Evolutionary conservation across 1,284 basidiomycete species (phyloP), one percentile per base, ranked within the genome.

Genomic region (Microstroma glucosiphilum): DNA sequence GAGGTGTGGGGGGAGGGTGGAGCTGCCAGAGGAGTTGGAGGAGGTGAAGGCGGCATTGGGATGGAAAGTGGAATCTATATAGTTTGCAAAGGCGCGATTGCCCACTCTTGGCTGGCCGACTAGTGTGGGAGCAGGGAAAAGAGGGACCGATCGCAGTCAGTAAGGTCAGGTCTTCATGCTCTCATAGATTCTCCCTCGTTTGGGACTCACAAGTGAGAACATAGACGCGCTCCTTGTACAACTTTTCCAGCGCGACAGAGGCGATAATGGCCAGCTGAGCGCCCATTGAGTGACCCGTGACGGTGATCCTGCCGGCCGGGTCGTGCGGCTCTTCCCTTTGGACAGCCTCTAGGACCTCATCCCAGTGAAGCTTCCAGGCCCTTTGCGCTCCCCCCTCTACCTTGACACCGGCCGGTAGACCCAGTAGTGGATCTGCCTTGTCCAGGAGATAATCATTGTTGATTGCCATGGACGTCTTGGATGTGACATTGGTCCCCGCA

Each of bases 71-170:
- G 51, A 25, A 51, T 66, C 65, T 6, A 68, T 54, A 12, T 51
- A 54, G 57, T 67, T 57, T 26, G 66, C 66, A 56, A 61, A 67
- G 21, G 41, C 43, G 9, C 37, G 54, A 40, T 67, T 67, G 17
- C 66, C 66, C 13, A 61, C 55, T n/a, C 66, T 60, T 1, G 66
- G 66, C 9, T 49, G 57, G 21, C 64, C 64, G 53, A n/a, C 17
- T 23, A 48, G 46, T 7, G 12, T 3, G 46, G 46, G n/a, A 48
- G n/a, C 6, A 12, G 46, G 23, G 46, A 12, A n/a, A 23, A 23
- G 23, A n/a, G n/a, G n/a, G 12, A 12, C n/a, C n/a, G 12, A n/a
- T 3, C 46, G 23, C 17, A 12, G 46, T n/a, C 46, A 48, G 30
- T 37, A 9, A 9, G 3, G 30, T 37, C 4, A 9, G 30, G 4